Evolutionary conservation across 495 filamentous ascomycete species (phyloP).

Genomic region (Penicillium coprophilum): DNA sequence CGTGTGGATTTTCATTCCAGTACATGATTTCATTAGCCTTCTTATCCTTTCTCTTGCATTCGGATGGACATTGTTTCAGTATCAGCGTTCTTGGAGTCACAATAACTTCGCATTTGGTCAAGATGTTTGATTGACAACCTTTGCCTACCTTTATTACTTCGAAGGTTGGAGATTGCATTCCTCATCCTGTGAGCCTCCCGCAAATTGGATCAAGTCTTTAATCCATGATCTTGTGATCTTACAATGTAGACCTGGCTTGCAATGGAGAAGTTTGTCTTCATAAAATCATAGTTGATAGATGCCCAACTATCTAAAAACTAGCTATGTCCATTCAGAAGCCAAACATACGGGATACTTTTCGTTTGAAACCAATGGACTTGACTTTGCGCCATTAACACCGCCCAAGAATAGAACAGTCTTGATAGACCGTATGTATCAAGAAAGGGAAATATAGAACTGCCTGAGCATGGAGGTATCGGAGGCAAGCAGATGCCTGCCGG

Average conservation of each 20-base stretch:
- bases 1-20: slow-evolving; percentile 19
- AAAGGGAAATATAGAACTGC: slow-evolving; percentile 25
- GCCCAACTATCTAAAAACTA: slow-evolving; percentile 25
- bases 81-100: slow-evolving; percentile 17
- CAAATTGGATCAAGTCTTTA: background rate
- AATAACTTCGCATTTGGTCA: background rate
- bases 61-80: slow-evolving; percentile 6
- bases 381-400: slow-evolving; percentile 34
- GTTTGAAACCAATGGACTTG: slow-evolving; percentile 23
- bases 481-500: slow-evolving; percentile 20
- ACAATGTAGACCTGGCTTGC: background rate
- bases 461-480: slow-evolving; percentile 30
- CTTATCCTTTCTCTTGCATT: slow-evolving; percentile 16
- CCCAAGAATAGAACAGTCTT: slow-evolving; percentile 24
- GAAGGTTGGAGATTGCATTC: background rate
- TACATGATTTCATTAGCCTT: slow-evolving; percentile 22
- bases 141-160: slow-evolving; percentile 2
- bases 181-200: background rate
- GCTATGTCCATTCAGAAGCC: slow-evolving; percentile 18
- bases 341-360: slow-evolving; percentile 32
- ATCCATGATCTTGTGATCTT: background rate
- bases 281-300: slow-evolving; percentile 21
- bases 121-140: slow-evolving; percentile 10
- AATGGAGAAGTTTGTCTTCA: slow-evolving; percentile 1
- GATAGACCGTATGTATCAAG: slow-evolving; percentile 23